Conservation (phyloP, 257 asterid species). For the Fraxinus cuspidata region DNA sequence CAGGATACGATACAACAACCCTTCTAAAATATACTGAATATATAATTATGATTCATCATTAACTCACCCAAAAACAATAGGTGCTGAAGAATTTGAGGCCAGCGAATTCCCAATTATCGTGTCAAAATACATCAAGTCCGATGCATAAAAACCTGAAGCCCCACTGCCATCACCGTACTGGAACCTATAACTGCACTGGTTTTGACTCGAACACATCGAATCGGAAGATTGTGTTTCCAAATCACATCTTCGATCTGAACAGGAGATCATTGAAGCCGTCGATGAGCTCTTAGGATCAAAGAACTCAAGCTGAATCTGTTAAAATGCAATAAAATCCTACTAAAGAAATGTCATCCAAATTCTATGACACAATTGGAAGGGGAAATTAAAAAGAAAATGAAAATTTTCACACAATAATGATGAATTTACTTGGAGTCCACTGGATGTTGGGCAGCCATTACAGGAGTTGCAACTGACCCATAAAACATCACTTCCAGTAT, state of each 20-base stretch:
- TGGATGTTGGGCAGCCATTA: conserved; percentile 87
- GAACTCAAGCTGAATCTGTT: conserved; percentile 80
- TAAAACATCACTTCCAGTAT: conserved; percentile 95
- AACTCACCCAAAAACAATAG: conserved; percentile 81
- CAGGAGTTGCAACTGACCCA: conserved; percentile 92
- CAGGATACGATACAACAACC: no score
- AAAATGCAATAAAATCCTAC: background rate
- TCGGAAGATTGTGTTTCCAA: conserved; percentile 64
- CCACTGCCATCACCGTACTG: conserved; percentile 99
- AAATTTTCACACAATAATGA: background rate
- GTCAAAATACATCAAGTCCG: conserved; percentile 68
- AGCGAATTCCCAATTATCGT: conserved; percentile 64
- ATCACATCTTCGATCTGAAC: conserved; percentile 82
- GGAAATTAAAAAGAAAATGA: background rate
- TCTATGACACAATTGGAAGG: background rate
- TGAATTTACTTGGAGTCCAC: conserved; percentile 79
- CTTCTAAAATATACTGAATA: background rate
- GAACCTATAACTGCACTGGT: conserved; percentile 81
- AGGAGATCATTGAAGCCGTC: conserved; percentile 54
- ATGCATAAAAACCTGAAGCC: conserved; percentile 76
- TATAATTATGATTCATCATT: background rate
- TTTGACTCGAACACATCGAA: conserved; percentile 56
- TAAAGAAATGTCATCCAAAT: conserved; percentile 12
- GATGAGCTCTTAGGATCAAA: conserved; percentile 83
- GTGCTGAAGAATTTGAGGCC: conserved; percentile 68